Evolutionary conservation across 2,329 filamentous ascomycete genomes (phyloP), one percentile per base, ranked within the genome.

Genomic region (Stagonosporopsis rhizophila): DNA sequence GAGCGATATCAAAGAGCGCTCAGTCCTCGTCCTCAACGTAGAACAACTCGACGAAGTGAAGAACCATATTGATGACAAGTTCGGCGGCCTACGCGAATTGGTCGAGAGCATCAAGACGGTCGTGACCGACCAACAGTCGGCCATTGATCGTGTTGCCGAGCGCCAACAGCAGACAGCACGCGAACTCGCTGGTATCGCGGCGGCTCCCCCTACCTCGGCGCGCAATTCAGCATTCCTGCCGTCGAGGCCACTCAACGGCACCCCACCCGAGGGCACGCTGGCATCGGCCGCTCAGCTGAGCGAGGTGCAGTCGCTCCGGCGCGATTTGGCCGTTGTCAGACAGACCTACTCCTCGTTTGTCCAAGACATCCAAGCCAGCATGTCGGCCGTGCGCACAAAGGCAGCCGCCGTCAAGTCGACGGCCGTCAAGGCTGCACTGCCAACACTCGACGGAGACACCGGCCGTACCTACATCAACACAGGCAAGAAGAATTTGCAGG

Each of bases 31-130:
- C 0, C 81, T 99, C 38, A 99, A 99, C 66, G 85, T 98, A 1
- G 95, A 99, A 71, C 86, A 89, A 15, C 83, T 99, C 4, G 95
- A 99, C 72, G 95, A 99, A 76, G 93, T 99, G 34, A 98, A 98
- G 78, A 88, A 88, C 44, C 95, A 98, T 71, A 92, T 99, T 62
- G 95, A 99, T 62, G 94, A 99, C 62, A 92, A 93, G 38, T 82
- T 99, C 46, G 88, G 89, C 9, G 87, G 89, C 6, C 81, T 99
- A 45, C 91, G 89, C 63, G 86, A 87, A 53, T 84, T 96, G 27
- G 87, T 99, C n/a, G 90, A 96, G 66, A 88, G 91, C 53, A 87
- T 99, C 56, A 91, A 90, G 75, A 89, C 90, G 49, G 89, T 90
- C 39, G 83, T 99, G 9, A 89, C 92, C 54, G 90, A 92, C 41